Base-by-base conservation (phyloP, 805 yeast genomes). In the Metschnikowia hibisci region DNA sequence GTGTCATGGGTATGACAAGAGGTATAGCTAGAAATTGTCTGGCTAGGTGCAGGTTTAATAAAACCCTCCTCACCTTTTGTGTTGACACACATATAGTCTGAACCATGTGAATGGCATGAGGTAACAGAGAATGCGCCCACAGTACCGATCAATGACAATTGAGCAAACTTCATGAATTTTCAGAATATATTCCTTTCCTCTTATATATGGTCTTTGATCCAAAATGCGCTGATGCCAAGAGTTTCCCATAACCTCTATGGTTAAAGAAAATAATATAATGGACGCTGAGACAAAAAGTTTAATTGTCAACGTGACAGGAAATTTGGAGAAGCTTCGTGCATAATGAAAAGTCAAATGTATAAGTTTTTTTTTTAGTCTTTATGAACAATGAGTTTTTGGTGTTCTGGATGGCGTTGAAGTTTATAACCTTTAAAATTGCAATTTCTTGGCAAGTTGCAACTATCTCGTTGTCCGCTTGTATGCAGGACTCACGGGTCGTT, bases 91-190 rank as follows among this genome's bases (percentile, higher is more conserved):
- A 12, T 27, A 13, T 13, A 38, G 20, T 13, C 23, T 2, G 39
- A 22, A 20, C 39, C 46, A 27, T 39, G 43, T 3, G 12, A 27
- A 13, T 43, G 46, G 39, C 46, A 43, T 10, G 34, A 34, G 10
- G 43, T 39, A 22, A 43, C 27, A 14, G 45, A 37, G 16, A 14
- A 20, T 14, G 34, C 41, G 8, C n/a, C 26, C 7, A 26, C 42
- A 14, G 39, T 12, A n/a, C 33, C 33, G 16, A 20, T 13, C n/a
- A 20, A 13, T 13, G 29, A 7, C 33, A 37, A 37, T 6, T 20
- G 16, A 27, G n/a, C 18, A 13, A 34, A 34, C 13, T 35, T 35
- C 39, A 35, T 35, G 13, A 13, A 4, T 4, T 6, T 20, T 20
- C 23, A 20, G 8, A n/a, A 20, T 8, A 20, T 20, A 6, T 3